Evolutionary conservation across 768 basidiomycete genomes (phyloP).

Genomic region (Cystofilobasidium ferigula): DNA sequence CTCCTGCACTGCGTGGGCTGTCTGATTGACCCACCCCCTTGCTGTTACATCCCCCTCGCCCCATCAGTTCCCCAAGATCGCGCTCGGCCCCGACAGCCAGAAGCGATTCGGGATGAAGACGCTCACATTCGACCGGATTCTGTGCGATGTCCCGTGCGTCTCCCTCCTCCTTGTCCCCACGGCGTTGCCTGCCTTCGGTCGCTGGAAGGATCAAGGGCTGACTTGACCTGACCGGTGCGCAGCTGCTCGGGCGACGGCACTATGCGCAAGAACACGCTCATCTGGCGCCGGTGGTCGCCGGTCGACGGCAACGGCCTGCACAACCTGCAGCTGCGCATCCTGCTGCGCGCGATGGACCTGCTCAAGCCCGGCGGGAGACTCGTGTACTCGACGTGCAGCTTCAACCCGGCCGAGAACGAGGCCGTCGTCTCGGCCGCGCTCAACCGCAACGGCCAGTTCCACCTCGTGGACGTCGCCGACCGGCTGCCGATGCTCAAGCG

Average conservation of each 20-base stretch:
- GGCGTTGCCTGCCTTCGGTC: neutral
- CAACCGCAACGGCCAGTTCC: conserved; percentile 57
- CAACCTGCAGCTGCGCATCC: conserved; percentile 75
- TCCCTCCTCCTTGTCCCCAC: neutral
- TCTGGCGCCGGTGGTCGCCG: conserved; percentile 86
- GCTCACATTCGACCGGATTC: conserved; percentile 78
- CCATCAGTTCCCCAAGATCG: conserved; percentile 32
- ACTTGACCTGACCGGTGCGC: conserved; percentile 5
- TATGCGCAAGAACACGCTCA: conserved; percentile 80
- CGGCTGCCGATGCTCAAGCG: conserved; percentile 60
- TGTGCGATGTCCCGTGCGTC: conserved; percentile 81
- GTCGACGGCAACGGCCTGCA: conserved; percentile 87
- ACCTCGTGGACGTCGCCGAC: conserved; percentile 66
- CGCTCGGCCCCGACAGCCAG: conserved; percentile 14
- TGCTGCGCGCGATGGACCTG: conserved; percentile 83
- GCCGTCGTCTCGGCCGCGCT: conserved; percentile 83
- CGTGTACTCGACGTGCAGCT: conserved; percentile 94
- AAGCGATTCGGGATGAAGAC: conserved; percentile 33
- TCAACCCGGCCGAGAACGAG: conserved; percentile 96
- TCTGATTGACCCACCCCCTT: neutral
- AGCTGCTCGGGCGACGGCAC: conserved; percentile 87
- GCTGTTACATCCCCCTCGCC: neutral
- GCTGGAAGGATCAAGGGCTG: neutral
- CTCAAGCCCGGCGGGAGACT: conserved; percentile 75
- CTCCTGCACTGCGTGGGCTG: neutral